phyloP scores from a whole-genome alignment of 805 yeast species.

The Candida vartiovaarae region DNA sequence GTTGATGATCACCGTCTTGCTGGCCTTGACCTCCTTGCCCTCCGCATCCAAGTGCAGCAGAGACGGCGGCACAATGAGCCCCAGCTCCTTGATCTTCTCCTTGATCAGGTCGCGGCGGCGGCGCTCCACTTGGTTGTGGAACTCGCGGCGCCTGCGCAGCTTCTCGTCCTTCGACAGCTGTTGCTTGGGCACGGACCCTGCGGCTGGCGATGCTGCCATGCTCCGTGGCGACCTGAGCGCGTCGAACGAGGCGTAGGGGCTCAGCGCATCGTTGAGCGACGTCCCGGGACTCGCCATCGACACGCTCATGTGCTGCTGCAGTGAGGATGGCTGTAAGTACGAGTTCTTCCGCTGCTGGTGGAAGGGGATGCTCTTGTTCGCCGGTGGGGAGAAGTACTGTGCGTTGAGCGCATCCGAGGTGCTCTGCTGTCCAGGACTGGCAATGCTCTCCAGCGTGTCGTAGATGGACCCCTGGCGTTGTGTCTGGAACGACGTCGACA shows the following conservation, averaged over 20 bases:
- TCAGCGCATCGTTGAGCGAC: constrained; percentile 20
- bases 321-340: neutral
- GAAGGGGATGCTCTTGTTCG: constrained; percentile 12
- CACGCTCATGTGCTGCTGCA: neutral
- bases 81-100: constrained; percentile 79
- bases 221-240: constrained; percentile 25
- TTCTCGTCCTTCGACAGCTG: constrained; percentile 57
- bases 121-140: constrained; percentile 92
- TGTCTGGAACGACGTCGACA: constrained; percentile 17
- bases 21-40: constrained; percentile 68
- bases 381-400: constrained; percentile 22
- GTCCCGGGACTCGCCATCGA: constrained; percentile 4
- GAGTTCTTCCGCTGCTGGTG: neutral
- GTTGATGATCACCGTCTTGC: constrained; percentile 70
- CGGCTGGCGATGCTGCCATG: constrained; percentile 24
- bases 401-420: constrained; percentile 8
- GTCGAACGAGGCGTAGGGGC: constrained; percentile 24
- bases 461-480: constrained; percentile 20
- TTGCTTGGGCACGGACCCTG: constrained; percentile 21
- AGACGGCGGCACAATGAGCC: constrained; percentile 73
- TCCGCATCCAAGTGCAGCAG: constrained; percentile 37
- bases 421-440: constrained; percentile 12
- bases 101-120: constrained; percentile 87
- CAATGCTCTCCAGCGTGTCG: constrained; percentile 19
- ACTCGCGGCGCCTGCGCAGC: constrained; percentile 70